Base-by-base conservation (phyloP, 495 filamentous ascomycete species). In the Parmelia sp. region DNA sequence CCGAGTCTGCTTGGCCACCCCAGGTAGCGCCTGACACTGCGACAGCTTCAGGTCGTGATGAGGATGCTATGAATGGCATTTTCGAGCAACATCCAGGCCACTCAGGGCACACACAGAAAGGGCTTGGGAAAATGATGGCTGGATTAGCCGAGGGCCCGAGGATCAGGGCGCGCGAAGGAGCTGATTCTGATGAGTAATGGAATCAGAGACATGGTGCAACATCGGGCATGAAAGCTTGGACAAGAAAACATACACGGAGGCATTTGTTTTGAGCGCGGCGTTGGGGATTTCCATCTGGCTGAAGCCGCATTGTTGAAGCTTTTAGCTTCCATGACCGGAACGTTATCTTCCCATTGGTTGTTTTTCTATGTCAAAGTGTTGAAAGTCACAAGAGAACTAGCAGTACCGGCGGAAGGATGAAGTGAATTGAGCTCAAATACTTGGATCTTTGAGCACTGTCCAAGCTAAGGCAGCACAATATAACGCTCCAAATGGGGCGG, bases 401-500 rank as follows among this genome's bases (percentile, higher is more conserved):
- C 7, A 21, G 17, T 55, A 33, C 9, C 15, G 11, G 7, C 29
- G 51, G 17, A 55, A 55, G 12, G 7, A 55, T 35, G 29, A 9
- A 33, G 21, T 10, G 11, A 9, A 6, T 21, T 1, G 2, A 55
- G 0, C 0, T 31, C 33, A 4, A 55, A 33, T 35, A 0, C 1
- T 35, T 55, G 4, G 51, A 5, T 23, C 29, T 42, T 19, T 11
- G 21, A 29, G 27, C 36, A 14, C 25, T 19, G 6, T 40, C 17
- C 27, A 42, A 39, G 19, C 42, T 84, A 96, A 67, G 88, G 86
- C 74, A 97, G 72, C 58, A 97, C 94, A 67, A 96, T 92, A 74
- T 98, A 98, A 80, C 89, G 96, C 74, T 88, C 81, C 71, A 98
- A 73, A 72, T 89, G 85, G 77, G 89, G 82, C 14, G 95, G 94